phyloP scores from a whole-genome alignment of 371 early-diverging fungal species.

The Mortierella sp. region DNA sequence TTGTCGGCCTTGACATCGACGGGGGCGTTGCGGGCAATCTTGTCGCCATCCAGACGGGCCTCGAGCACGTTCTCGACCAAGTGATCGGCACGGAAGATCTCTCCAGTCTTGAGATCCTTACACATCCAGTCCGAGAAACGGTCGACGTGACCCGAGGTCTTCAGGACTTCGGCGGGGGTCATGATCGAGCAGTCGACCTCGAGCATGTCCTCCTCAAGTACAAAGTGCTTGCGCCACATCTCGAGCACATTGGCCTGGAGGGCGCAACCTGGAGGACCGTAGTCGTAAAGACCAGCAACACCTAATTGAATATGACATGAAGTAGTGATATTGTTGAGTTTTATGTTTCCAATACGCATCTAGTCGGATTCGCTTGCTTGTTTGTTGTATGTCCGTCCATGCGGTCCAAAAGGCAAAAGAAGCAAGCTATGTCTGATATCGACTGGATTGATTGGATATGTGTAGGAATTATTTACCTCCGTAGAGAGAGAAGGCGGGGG shows the following conservation, averaged over 20 bases:
- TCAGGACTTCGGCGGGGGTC: conserved; percentile 97
- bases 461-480: conserved; percentile 75
- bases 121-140: conserved; percentile 99
- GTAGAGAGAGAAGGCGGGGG: conserved; percentile 95
- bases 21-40: conserved; percentile 75
- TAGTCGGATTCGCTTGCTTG: too few species aligned
- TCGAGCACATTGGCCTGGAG: conserved; percentile 96
- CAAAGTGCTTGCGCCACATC: conserved; percentile 97
- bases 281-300: conserved; percentile 99
- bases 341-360: background rate
- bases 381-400: too few species aligned
- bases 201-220: conserved; percentile 99
- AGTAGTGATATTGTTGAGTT: background rate
- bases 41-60: conserved; percentile 88
- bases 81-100: conserved; percentile 99
- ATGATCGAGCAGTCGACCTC: conserved; percentile 99
- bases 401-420: too few species aligned
- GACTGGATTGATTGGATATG: background rate
- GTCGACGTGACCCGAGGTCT: conserved; percentile 99
- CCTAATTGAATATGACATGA: conserved; percentile 61
- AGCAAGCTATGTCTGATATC: too few species aligned
- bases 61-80: conserved; percentile 95
- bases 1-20: conserved; percentile 63
- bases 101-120: conserved; percentile 94
- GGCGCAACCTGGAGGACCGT: conserved; percentile 97